Conservation (phyloP, 139 green algal species). For the Chlamydomonas schloesseri region DNA sequence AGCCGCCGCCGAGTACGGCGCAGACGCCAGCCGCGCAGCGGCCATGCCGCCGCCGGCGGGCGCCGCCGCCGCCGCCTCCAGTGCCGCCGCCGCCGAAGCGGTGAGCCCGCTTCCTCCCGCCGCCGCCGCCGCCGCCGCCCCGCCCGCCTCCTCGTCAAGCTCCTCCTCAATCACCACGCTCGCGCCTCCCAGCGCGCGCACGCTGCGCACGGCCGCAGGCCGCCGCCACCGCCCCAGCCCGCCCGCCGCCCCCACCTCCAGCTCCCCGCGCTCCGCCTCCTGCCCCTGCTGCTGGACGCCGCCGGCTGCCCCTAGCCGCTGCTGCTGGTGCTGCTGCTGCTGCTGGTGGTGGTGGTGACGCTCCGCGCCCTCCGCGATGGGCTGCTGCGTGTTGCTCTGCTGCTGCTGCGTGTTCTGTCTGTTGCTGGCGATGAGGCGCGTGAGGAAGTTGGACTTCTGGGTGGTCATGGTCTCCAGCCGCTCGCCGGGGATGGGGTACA, state of each 20-base stretch:
- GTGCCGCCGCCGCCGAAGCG: neutral
- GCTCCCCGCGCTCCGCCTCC: too few relatives aligned
- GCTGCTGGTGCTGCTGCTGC: too few relatives aligned
- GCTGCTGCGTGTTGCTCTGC: neutral
- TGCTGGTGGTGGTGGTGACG: neutral
- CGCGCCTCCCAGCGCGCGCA: too few relatives aligned
- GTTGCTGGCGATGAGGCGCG: slow-evolving; percentile 43
- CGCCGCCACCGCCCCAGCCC: too few relatives aligned
- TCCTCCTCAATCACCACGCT: too few relatives aligned
- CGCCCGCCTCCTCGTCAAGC: too few relatives aligned
- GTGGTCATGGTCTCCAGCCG: slow-evolving; percentile 21
- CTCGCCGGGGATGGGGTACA: slow-evolving; percentile 68
- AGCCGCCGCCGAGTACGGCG: neutral
- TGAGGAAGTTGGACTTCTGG: slow-evolving; percentile 40
- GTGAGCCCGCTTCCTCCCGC: neutral
- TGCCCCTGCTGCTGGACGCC: too few relatives aligned
- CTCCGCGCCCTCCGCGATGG: slow-evolving; percentile 17
- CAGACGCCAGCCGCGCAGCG: neutral
- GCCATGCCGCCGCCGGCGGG: too few relatives aligned
- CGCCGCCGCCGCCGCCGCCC: too few relatives aligned
- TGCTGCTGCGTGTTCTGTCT: slow-evolving; percentile 4
- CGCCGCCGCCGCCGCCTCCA: neutral
- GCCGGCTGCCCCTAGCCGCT: neutral
- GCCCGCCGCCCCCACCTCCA: too few relatives aligned
- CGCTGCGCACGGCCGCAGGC: too few relatives aligned